Evolutionary conservation across 176 grass and related monocot genomes (phyloP), one percentile per base, ranked within the genome.

Genomic region (Pontederia paniculata): DNA sequence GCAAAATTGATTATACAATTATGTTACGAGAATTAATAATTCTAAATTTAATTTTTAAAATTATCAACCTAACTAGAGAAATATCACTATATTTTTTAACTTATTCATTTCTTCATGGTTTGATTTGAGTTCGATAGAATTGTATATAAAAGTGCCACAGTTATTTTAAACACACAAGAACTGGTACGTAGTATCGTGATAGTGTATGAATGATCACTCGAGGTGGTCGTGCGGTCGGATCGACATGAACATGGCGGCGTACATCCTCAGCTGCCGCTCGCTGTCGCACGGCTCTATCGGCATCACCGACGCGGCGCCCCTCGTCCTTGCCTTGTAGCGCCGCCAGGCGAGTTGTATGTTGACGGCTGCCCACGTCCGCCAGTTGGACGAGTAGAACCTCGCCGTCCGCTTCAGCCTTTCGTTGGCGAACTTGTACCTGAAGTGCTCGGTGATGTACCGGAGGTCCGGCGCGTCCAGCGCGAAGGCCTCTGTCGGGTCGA

Each of bases 341-440:
- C 80, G 80, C 91, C 91, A 97, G n/a, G 83, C 91, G 60, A 97
- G 77, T 68, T 97, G 91, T 54, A 97, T 83, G 91, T 90, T 97
- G 52, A 97, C 86, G 17, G 91, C 86, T 0, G 82, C 91, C 91
- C 91, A 97, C 21, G 86, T 97, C 42, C 83, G 77, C 91, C 91
- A 97, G 70, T 90, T 87, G 12, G 91, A 97, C 0, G 91, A 97
- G 70, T 97, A 97, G 79, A 87, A 90, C 4, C 91, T 67, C 51
- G 93, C 86, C 10, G 86, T 84, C 23, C 86, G 73, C 72, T 88
- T 97, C 59, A 97, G 79, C 74, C 80, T 87, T 15, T 97, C 86
- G 76, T 88, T 97, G 55, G 77, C 86, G 67, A 97, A 97, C 50
- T 80, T 88, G 77, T 97, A 97, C 10, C 91, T 73, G 83, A 97